phyloP scores from a whole-genome alignment of 345 rosid species.

The Eucalyptus shirleyi region DNA sequence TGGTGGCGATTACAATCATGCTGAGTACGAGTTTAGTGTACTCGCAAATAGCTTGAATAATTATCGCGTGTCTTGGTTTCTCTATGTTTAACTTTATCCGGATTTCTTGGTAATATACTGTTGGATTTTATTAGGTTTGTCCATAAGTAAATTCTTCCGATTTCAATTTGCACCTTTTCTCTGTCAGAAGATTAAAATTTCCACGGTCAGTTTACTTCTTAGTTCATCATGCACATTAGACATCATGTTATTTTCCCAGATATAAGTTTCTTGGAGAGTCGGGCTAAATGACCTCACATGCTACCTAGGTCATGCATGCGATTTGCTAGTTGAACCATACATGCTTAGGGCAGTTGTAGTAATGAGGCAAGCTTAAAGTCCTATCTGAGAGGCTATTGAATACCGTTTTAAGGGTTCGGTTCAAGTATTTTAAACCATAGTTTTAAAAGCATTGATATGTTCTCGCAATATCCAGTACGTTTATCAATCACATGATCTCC shows the following conservation, averaged over 20 bases:
- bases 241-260: background rate
- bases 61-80: background rate
- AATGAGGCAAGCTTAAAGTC: background rate
- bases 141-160: background rate
- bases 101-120: background rate
- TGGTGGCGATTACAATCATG: background rate
- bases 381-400: background rate
- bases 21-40: background rate
- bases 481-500: background rate
- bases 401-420: background rate
- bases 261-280: background rate
- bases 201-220: background rate
- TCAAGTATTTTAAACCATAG: background rate
- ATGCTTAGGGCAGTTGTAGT: background rate
- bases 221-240: background rate
- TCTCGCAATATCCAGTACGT: background rate
- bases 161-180: background rate
- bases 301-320: background rate
- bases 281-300: background rate
- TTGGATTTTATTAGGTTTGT: background rate
- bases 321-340: background rate
- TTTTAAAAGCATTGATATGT: background rate
- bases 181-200: background rate
- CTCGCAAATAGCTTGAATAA: background rate
- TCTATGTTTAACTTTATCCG: background rate